Evolutionary conservation across 2,329 filamentous ascomycete species (phyloP).

Genomic region (Ophiostoma tasmaniense): DNA sequence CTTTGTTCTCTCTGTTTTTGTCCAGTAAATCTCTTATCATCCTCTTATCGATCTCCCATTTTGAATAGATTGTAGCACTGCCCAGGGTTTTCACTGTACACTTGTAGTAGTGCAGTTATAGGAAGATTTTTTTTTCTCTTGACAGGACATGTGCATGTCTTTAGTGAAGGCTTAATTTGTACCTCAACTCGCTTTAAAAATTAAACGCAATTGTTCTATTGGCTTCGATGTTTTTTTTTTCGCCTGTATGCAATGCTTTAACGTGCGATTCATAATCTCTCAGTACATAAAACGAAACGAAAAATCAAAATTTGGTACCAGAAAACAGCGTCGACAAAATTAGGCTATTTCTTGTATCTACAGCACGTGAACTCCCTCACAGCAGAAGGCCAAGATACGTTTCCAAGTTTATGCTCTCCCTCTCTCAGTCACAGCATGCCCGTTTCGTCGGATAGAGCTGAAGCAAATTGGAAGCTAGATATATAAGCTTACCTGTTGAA

Average conservation of each 20-base stretch:
- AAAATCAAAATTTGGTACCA: too few species aligned
- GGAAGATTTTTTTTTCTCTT: neutral
- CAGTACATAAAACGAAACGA: too few species aligned
- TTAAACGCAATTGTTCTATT: neutral
- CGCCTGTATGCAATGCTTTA: too few species aligned
- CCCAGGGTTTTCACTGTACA: too few species aligned
- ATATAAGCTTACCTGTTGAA: neutral
- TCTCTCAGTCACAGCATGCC: neutral
- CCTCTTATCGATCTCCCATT: neutral
- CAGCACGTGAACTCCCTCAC: too few species aligned
- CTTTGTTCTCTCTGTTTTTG: neutral
- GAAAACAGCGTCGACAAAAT: too few species aligned
- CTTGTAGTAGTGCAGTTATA: neutral
- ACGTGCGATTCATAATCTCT: too few species aligned
- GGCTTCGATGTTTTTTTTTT: neutral
- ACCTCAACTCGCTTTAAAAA: neutral
- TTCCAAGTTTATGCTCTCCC: too few species aligned
- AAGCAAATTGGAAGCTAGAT: neutral
- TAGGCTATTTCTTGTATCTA: too few species aligned
- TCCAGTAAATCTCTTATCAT: neutral
- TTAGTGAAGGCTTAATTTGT: neutral
- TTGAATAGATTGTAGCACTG: neutral
- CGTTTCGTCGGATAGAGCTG: neutral
- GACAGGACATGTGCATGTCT: neutral
- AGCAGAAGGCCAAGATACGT: neutral